Percentiles rank a stretch among this genome's conserved stretches.
phyloP scores from a whole-genome alignment of 2,329 filamentous ascomycete species.

The Aspergillus ustus region DNA sequence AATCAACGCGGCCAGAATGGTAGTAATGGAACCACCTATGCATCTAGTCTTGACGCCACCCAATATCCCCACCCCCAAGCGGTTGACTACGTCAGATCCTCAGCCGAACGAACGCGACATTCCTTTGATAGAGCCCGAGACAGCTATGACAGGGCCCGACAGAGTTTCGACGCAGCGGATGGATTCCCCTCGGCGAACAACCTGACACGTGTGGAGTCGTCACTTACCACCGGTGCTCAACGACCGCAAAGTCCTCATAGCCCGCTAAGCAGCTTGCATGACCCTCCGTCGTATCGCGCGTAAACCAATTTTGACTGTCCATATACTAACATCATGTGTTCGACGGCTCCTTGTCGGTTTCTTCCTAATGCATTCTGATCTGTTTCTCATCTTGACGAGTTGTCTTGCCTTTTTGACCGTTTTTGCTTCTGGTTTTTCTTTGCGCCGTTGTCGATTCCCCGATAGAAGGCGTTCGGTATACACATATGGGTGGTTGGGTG shows the following conservation, averaged over 20 bases:
- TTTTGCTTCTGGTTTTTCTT: slow-evolving; percentile 10
- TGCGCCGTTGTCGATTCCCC: slow-evolving; percentile 39
- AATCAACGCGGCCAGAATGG: slow-evolving; percentile 85
- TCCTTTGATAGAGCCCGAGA: slow-evolving; percentile 78
- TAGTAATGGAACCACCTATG: slow-evolving; percentile 93
- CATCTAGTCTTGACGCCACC: slow-evolving; percentile 55
- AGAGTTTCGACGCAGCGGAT: slow-evolving; percentile 83
- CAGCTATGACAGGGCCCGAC: slow-evolving; percentile 60
- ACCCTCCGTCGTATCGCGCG: slow-evolving; percentile 38
- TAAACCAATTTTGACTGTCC: slow-evolving; percentile 33
- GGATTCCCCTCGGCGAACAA: slow-evolving; percentile 92
- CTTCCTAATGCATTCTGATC: slow-evolving; percentile 26
- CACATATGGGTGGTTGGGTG: slow-evolving; percentile 39
- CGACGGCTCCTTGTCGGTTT: slow-evolving; percentile 26
- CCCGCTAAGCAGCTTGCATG: slow-evolving; percentile 39
- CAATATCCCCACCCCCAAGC: slow-evolving; percentile 62
- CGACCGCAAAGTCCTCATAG: slow-evolving; percentile 37
- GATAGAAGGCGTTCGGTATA: slow-evolving; percentile 47
- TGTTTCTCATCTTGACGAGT: slow-evolving; percentile 33
- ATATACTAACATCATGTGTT: slow-evolving; percentile 31
- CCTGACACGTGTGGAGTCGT: slow-evolving; percentile 81
- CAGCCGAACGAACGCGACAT: slow-evolving; percentile 83
- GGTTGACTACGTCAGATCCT: slow-evolving; percentile 64
- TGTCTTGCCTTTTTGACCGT: slow-evolving; percentile 26
- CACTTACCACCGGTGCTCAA: slow-evolving; percentile 36